Evolutionary conservation across 768 basidiomycete genomes (phyloP).

Genomic region (Tylopilus subfusipes): DNA sequence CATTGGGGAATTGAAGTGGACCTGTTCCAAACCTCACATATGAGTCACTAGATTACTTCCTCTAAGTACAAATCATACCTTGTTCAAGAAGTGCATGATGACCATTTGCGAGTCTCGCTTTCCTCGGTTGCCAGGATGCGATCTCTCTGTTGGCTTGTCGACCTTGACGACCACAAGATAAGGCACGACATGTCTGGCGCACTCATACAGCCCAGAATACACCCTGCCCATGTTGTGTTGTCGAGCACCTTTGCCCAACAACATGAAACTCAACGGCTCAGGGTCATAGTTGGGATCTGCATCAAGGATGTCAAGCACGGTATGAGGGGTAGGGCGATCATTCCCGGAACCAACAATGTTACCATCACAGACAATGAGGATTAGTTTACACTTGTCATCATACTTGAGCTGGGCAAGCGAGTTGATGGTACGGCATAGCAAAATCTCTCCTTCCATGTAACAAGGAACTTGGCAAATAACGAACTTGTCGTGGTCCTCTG

Average conservation of each 20-base stretch:
- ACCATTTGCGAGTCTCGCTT: constrained; percentile 98
- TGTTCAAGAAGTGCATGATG: constrained; percentile 97
- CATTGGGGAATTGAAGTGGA: constrained; percentile 96
- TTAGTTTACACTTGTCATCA: constrained; percentile 94
- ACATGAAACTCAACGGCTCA: constrained; percentile 91
- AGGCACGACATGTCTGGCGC: constrained; percentile 91
- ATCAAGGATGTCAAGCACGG: constrained; percentile 94
- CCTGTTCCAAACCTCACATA: constrained; percentile 41
- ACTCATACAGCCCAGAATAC: constrained; percentile 94
- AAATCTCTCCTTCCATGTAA: constrained; percentile 93
- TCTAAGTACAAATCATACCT: constrained; percentile 44
- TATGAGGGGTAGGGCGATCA: constrained; percentile 92
- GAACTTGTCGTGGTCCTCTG: constrained; percentile 95
- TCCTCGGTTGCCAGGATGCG: constrained; percentile 93
- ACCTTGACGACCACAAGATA: constrained; percentile 91
- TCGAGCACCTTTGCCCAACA: constrained; percentile 89
- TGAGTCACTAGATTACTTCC: not conserved
- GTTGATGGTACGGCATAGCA: constrained; percentile 85
- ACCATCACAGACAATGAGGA: constrained; percentile 45
- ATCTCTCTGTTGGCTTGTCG: constrained; percentile 91
- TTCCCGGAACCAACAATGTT: constrained; percentile 98
- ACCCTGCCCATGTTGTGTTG: constrained; percentile 99
- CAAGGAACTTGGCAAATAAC: constrained; percentile 98
- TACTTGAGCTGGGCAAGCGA: constrained; percentile 93
- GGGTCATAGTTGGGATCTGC: constrained; percentile 91